Evolutionary conservation across 2,329 filamentous ascomycete genomes (phyloP), one percentile per base, ranked within the genome.

Genomic region (Colletotrichum salicis): DNA sequence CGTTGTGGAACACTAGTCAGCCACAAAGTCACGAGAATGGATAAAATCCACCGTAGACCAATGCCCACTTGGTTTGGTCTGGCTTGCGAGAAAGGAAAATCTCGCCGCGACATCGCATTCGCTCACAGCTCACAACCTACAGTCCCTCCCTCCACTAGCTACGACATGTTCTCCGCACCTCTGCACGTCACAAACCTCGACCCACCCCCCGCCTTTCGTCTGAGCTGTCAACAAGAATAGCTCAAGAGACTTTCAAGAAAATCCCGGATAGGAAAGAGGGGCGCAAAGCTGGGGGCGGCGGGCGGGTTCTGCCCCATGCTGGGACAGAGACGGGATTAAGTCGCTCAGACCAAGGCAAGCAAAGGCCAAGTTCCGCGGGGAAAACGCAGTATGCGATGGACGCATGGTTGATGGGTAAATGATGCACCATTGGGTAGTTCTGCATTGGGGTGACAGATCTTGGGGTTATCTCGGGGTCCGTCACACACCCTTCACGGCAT

Each of bases 381-480:
- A 41, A 41, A 7, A 27, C 22, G 29, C 41, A 57, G 31, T 13
- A 29, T 22, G 11, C 55, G 19, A 11, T 6, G 19, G 1, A 41
- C 37, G 37, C 37, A 41, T 12, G 31, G 12, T 3, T n/a, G 31
- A 27, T 56, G 52, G 3, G 52, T 31, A 15, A 41, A 1, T 19
- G 12, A 15, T 13, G n/a, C 13, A 19, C 12, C 27, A 8, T 3
- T 29, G 60, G 24, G 41, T 27, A 13, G 29, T 37, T 22, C 31
- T 4, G 13, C 19, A 27, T 29, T n/a, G n/a, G 31, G 11, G n/a
- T 59, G 29, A 48, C 55, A 55, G 67, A 54, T 70, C 54, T 22
- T 64, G 61, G 61, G 61, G 31, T 45, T 65, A 55, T 70, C 54
- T 70, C 67, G 67, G 67, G 41, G 66, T 55, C 52, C 60, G 15